Percentiles rank a stretch among this genome's conserved stretches.
These are phyloP conservation scores for Rhododendron mucronatum DNA, from an alignment of 148 eudicot genomes.

Conservation along the genomic window DNA sequence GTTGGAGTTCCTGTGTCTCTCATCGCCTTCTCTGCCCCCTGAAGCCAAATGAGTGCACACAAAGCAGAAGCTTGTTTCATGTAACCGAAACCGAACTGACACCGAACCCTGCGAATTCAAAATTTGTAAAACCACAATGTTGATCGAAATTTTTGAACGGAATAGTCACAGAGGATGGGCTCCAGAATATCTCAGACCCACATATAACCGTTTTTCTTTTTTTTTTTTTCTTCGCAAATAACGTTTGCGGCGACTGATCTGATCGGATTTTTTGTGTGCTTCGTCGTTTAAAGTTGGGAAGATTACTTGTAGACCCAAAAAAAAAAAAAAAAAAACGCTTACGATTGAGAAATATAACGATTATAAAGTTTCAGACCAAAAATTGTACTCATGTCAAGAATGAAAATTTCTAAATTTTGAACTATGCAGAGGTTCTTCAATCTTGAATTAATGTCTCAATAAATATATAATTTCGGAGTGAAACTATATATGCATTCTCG, in stretches of 20 bases:
- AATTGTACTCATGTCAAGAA: background rate
- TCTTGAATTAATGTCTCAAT: background rate
- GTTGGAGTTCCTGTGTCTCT: slow-evolving; percentile 39
- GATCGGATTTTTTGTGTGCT: too few species aligned
- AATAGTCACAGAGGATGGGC: background rate
- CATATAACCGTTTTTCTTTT: too few species aligned
- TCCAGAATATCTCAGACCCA: background rate
- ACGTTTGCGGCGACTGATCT: too few species aligned
- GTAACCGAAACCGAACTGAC: slow-evolving; percentile 40
- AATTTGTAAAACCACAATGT: background rate
- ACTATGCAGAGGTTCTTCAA: background rate
- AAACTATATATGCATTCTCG: background rate
- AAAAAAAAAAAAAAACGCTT: too few species aligned
- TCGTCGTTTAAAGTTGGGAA: too few species aligned
- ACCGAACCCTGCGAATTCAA: slow-evolving; percentile 21
- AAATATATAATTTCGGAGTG: background rate
- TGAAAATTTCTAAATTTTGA: background rate
- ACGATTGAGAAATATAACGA: too few species aligned
- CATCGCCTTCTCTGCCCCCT: slow-evolving; percentile 55
- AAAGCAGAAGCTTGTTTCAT: slow-evolving; percentile 56
- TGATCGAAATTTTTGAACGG: background rate
- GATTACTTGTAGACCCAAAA: too few species aligned
- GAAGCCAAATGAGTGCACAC: slow-evolving; percentile 60
- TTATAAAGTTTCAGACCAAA: too few species aligned
- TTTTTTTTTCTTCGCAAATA: too few species aligned